Conservation (phyloP, 768 basidiomycete genomes). For the Pleurotus cornucopiae region DNA sequence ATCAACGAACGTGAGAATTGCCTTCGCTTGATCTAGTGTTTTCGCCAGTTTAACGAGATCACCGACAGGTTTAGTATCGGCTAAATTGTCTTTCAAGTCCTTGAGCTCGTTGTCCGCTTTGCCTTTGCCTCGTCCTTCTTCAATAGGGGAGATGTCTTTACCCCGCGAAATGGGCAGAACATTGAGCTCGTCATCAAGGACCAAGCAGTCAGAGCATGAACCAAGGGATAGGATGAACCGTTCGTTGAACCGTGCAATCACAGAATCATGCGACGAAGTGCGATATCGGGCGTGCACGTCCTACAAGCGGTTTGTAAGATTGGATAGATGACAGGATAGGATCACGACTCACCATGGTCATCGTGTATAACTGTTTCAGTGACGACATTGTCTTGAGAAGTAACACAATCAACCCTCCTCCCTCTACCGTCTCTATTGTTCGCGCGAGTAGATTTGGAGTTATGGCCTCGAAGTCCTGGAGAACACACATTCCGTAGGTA, state of each 20-base stretch:
- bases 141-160: slow-evolving; percentile 80
- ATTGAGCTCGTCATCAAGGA: slow-evolving; percentile 97
- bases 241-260: slow-evolving; percentile 96
- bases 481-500: slow-evolving; percentile 94
- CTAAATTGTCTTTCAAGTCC: slow-evolving; percentile 72
- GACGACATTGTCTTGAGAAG: slow-evolving; percentile 95
- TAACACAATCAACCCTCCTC: slow-evolving; percentile 85
- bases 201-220: slow-evolving; percentile 86
- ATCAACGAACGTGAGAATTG: slow-evolving; percentile 91
- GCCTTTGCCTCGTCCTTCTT: slow-evolving; percentile 27
- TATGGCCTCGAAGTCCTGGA: slow-evolving; percentile 98
- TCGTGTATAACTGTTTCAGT: slow-evolving; percentile 84
- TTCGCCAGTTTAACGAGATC: slow-evolving; percentile 87
- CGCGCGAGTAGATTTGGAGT: slow-evolving; percentile 96
- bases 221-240: slow-evolving; percentile 97
- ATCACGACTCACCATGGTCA: slow-evolving; percentile 62
- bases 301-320: slow-evolving; percentile 32
- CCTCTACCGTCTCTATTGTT: slow-evolving; percentile 98
- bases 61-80: slow-evolving; percentile 82
- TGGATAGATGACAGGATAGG: background rate
- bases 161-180: slow-evolving; percentile 94
- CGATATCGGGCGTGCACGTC: slow-evolving; percentile 95
- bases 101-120: slow-evolving; percentile 63
- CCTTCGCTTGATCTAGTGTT: slow-evolving; percentile 93
- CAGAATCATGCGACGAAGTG: slow-evolving; percentile 84